phyloP scores from a whole-genome alignment of 768 basidiomycete genomes.

The Calvatia gigantea region DNA sequence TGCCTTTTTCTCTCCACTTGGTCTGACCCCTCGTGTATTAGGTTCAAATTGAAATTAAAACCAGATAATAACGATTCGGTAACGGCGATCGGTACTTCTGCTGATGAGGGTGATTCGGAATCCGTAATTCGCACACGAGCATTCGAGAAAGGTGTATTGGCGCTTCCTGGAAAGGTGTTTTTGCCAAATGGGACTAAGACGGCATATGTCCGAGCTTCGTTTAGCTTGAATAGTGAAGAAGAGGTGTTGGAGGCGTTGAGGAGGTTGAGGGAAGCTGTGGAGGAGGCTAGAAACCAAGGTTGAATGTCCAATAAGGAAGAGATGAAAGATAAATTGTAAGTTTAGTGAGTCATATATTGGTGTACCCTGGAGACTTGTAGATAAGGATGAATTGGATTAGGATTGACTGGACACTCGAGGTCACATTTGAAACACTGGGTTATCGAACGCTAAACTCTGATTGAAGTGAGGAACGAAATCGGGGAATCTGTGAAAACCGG shows the following conservation, averaged over 20 bases:
- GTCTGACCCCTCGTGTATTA: slow-evolving; percentile 21
- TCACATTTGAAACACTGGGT: too few relatives aligned
- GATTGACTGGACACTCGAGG: too few relatives aligned
- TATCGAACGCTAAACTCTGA: too few relatives aligned
- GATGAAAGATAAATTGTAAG: too few relatives aligned
- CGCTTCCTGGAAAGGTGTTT: slow-evolving; percentile 83
- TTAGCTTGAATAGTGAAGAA: slow-evolving; percentile 63
- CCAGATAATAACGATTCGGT: slow-evolving; percentile 16
- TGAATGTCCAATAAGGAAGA: not conserved
- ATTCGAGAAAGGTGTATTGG: slow-evolving; percentile 80
- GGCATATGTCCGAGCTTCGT: slow-evolving; percentile 78
- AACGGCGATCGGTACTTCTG: slow-evolving; percentile 12
- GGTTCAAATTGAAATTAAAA: slow-evolving; percentile 71
- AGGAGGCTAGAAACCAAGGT: slow-evolving; percentile 11
- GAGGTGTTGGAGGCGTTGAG: slow-evolving; percentile 73
- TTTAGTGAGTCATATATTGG: too few relatives aligned
- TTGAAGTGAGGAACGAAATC: too few relatives aligned
- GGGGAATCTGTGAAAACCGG: too few relatives aligned
- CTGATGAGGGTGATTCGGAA: slow-evolving; percentile 63
- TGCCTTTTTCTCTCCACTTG: not conserved
- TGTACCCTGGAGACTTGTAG: too few relatives aligned
- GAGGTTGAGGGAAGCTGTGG: slow-evolving; percentile 45
- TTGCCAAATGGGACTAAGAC: slow-evolving; percentile 68
- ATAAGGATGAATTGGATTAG: too few relatives aligned
- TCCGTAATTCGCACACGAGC: slow-evolving; percentile 71